Base-by-base conservation (phyloP, 2,329 filamentous ascomycete species). In the Cadophora gregata region DNA sequence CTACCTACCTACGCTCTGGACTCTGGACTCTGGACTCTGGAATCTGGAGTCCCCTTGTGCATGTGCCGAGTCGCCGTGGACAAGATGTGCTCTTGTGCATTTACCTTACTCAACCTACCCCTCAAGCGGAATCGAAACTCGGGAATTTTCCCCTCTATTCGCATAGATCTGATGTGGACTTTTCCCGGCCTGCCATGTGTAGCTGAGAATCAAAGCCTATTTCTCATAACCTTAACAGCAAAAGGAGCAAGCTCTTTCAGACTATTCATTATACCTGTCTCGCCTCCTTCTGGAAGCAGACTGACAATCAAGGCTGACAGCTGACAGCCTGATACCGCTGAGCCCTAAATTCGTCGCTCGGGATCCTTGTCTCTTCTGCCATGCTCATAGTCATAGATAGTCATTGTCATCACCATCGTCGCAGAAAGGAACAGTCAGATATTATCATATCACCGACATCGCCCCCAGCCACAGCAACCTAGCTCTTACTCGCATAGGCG, bases 381-480 rank as follows among this genome's bases (percentile, higher is more conserved):
- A n/a, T n/a, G n/a, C n/a, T n/a, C n/a, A n/a, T n/a, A n/a, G n/a
- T n/a, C n/a, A n/a, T n/a, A n/a, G n/a, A n/a, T n/a, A n/a, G 14
- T 42, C 42, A 7, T n/a, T 12, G 3, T 47, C 42, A 21, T 9
- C 7, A n/a, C 10, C 42, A 21, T 47, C 1, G n/a, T 21, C 12
- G 38, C 14, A 12, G 16, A 38, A 21, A 42, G 12, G 55, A 58
- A 38, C 33, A 60, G 38, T 48, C 58, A 60, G 58, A 60, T 31
- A 60, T 45, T 31, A 53, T 16, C 48, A n/a, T 33, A n/a, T 27
- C 31, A 38, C 29, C 8, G 14, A 14, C 29, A 33, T 38, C 48
- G 38, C 58, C 58, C n/a, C 29, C 58, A 60, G 42, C 36, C 58
- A 60, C 58, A 60, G 2, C 24, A 29, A 45, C 38, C 38, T 31